Evolutionary conservation across 768 basidiomycete species (phyloP).

Genomic region (Mycena filopes): DNA sequence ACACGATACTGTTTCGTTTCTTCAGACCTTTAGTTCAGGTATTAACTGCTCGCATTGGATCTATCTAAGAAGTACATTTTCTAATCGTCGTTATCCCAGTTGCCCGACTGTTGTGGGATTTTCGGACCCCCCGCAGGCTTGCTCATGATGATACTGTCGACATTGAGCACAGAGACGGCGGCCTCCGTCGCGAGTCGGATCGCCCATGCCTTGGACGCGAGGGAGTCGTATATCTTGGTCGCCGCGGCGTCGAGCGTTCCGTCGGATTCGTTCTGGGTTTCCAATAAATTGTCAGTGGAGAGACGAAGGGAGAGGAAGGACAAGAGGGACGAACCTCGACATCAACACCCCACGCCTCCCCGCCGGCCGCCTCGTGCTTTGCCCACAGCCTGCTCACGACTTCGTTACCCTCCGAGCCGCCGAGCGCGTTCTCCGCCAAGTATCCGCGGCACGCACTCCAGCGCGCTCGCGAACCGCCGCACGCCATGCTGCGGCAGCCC

Average conservation of each 20-base stretch:
- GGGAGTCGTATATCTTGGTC: constrained; percentile 83
- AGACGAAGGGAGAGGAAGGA: constrained; percentile 2
- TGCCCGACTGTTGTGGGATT: constrained; percentile 85
- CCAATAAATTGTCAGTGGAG: constrained; percentile 7
- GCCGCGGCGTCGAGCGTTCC: constrained; percentile 76
- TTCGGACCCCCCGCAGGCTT: constrained; percentile 93
- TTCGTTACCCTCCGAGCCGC: constrained; percentile 92
- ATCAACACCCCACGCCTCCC: constrained; percentile 86
- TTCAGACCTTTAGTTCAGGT: background rate
- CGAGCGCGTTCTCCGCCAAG: constrained; percentile 95
- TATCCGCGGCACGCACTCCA: constrained; percentile 93
- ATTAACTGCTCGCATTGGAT: background rate
- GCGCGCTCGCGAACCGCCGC: constrained; percentile 86
- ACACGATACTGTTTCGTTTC: too few species aligned
- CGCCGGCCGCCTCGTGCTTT: constrained; percentile 83
- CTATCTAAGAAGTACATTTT: constrained; percentile 9
- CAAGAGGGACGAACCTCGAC: constrained; percentile 70
- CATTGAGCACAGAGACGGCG: constrained; percentile 89
- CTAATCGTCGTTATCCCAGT: constrained; percentile 86
- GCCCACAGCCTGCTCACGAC: constrained; percentile 90
- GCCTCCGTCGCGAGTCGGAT: constrained; percentile 92
- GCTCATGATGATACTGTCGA: constrained; percentile 98
- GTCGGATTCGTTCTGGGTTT: constrained; percentile 80
- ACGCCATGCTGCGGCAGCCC: constrained; percentile 95
- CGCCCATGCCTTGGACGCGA: constrained; percentile 92